Conservation (phyloP, 2,329 filamentous ascomycete species). For the Corynespora cassiicola region DNA sequence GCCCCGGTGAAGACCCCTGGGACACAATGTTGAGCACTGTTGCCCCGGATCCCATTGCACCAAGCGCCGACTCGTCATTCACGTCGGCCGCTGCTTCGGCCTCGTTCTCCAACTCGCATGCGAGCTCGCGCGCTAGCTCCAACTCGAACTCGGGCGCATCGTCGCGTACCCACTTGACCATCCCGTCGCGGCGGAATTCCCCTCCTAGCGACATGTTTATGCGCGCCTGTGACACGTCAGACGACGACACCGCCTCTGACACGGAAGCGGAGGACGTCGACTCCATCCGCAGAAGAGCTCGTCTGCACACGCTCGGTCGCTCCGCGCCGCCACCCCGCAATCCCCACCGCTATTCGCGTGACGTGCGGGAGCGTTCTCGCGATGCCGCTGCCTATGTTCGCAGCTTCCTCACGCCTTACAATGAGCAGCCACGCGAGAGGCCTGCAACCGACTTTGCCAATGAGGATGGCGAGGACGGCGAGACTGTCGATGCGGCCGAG, state of each 20-base stretch:
- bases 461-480: no score
- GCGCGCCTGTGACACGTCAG: conserved; percentile 59
- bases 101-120: conserved; percentile 51
- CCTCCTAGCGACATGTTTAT: conserved; percentile 52
- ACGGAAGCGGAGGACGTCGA: conserved; percentile 59
- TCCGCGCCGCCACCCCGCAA: conserved; percentile 28
- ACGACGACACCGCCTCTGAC: conserved; percentile 55
- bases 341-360: conserved; percentile 33
- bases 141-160: conserved; percentile 51
- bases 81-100: conserved; percentile 67
- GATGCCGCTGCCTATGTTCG: conserved; percentile 37
- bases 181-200: conserved; percentile 47
- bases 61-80: conserved; percentile 84
- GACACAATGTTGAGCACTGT: conserved; percentile 81
- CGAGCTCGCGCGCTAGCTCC: conserved; percentile 53
- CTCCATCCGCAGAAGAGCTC: conserved; percentile 6
- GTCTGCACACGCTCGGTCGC: conserved; percentile 11
- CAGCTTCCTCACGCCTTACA: conserved; percentile 36
- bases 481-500: no score
- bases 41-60: conserved; percentile 79
- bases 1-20: conserved; percentile 71
- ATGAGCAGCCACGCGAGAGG: no score
- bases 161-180: conserved; percentile 46
- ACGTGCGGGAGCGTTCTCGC: conserved; percentile 30
- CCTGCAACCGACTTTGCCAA: conserved; percentile 1